A percentile compares a stretch with the other conserved stretches of the same genome.
Evolutionary conservation across 176 grass and related monocot genomes (phyloP).

Genomic region (Cenchrus fungigraminus): DNA sequence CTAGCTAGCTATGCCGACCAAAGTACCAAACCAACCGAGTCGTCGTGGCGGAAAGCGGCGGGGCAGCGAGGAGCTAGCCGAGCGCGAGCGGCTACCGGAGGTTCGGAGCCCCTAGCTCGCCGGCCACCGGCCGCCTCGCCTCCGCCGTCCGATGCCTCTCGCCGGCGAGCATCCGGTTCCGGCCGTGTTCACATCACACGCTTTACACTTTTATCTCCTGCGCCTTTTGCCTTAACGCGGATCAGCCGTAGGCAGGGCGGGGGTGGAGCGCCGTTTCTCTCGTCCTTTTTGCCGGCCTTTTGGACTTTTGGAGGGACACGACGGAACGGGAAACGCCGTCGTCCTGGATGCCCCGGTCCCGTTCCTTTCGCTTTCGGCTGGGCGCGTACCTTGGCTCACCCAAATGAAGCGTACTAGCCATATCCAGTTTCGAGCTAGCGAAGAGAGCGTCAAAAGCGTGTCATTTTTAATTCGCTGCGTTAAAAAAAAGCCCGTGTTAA

Average conservation of each 20-base stretch:
- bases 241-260: not conserved
- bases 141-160: not conserved
- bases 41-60: not conserved
- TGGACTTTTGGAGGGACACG: not conserved
- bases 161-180: conserved; percentile 9
- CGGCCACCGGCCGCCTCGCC: not conserved
- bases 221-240: not conserved
- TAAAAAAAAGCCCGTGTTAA: not conserved
- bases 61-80: not conserved
- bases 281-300: not conserved
- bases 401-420: not conserved
- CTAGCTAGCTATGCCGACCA: not conserved
- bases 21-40: not conserved
- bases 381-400: not conserved
- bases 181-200: not conserved
- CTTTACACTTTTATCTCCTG: not conserved
- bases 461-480: not conserved
- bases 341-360: not conserved
- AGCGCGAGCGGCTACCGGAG: not conserved
- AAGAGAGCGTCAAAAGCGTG: conserved; percentile 3
- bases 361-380: not conserved
- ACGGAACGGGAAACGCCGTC: not conserved
- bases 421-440: not conserved
- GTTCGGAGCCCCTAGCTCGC: not conserved
- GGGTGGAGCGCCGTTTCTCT: not conserved